phyloP scores from a whole-genome alignment of 139 green algal species.

The Bryopsis sp. region DNA sequence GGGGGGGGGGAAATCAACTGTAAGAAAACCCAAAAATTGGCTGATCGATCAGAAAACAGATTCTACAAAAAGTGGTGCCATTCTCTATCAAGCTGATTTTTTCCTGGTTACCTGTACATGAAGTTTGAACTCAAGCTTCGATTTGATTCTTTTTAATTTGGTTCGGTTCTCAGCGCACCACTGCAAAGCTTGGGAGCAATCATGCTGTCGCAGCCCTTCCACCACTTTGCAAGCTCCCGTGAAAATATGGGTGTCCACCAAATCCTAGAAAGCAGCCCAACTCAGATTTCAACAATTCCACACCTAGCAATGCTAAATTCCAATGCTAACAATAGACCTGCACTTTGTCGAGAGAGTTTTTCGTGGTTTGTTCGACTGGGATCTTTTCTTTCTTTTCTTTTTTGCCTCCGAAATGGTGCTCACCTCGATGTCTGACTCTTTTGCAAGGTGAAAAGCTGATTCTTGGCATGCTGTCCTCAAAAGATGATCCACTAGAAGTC shows the following conservation, averaged over 20 bases:
- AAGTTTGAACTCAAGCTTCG: slow-evolving; percentile 82
- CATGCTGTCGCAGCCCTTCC: slow-evolving; percentile 41
- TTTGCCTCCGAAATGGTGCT: too few relatives aligned
- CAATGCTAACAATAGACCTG: too few relatives aligned
- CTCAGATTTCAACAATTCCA: slow-evolving; percentile 11
- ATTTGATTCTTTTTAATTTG: slow-evolving; percentile 65
- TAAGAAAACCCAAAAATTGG: too few relatives aligned
- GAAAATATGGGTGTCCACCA: slow-evolving; percentile 78
- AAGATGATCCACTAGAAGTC: slow-evolving; percentile 72
- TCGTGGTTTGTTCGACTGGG: background rate
- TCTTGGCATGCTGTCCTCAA: slow-evolving; percentile 53
- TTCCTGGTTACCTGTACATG: slow-evolving; percentile 51
- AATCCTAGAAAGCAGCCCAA: slow-evolving; percentile 26
- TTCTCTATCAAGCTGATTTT: too few relatives aligned
- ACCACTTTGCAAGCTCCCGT: slow-evolving; percentile 42
- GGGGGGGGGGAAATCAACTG: too few relatives aligned
- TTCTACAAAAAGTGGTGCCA: too few relatives aligned
- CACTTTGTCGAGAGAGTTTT: slow-evolving; percentile 9
- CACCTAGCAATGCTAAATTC: slow-evolving; percentile 14
- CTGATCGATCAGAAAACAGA: too few relatives aligned
- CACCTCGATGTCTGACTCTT: slow-evolving; percentile 26
- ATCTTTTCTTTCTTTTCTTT: slow-evolving; percentile 5
- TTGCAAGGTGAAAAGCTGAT: slow-evolving; percentile 21
- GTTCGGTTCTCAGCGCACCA: slow-evolving; percentile 68
- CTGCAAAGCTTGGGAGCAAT: slow-evolving; percentile 58